Evolutionary conservation across 2,329 filamentous ascomycete species (phyloP).

Genomic region (Stenocarpella maydis): DNA sequence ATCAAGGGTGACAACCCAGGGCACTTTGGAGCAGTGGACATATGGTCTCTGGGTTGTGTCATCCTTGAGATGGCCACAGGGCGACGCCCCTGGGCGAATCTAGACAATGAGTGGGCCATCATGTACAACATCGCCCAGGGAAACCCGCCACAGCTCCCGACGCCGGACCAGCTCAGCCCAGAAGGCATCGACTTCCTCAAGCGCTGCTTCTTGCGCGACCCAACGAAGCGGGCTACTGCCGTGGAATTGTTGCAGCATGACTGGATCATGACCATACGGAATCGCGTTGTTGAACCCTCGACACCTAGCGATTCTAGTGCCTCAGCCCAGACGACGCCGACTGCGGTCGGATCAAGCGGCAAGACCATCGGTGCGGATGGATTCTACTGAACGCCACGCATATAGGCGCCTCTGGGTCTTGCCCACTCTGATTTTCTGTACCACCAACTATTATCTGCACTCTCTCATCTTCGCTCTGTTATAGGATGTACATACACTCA

Average conservation of each 20-base stretch:
- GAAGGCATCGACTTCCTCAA: slow-evolving; percentile 88
- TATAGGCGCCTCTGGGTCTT: background rate
- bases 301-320: slow-evolving; percentile 67
- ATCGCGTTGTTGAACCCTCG: slow-evolving; percentile 69
- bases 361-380: slow-evolving; percentile 44
- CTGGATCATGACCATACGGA: slow-evolving; percentile 78
- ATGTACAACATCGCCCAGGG: slow-evolving; percentile 99
- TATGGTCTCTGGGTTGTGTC: slow-evolving; percentile 97
- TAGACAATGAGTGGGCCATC: slow-evolving; percentile 99
- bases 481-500: slow-evolving; percentile 14
- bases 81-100: slow-evolving; percentile 88
- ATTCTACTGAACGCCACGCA: slow-evolving; percentile 42
- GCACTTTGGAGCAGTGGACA: slow-evolving; percentile 86
- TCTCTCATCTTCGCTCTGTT: background rate
- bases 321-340: slow-evolving; percentile 51
- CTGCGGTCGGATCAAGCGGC: slow-evolving; percentile 40
- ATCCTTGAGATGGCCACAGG: slow-evolving; percentile 98
- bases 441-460: background rate
- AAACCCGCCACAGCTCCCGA: slow-evolving; percentile 87
- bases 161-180: slow-evolving; percentile 82
- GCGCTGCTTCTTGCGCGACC: slow-evolving; percentile 87
- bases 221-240: slow-evolving; percentile 78
- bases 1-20: slow-evolving; percentile 88
- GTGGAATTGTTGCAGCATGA: slow-evolving; percentile 93
- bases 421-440: background rate